These are phyloP conservation scores for Neofusicoccum sp. DNA, from an alignment of 2,329 filamentous ascomycete species.

Conservation along the genomic window DNA sequence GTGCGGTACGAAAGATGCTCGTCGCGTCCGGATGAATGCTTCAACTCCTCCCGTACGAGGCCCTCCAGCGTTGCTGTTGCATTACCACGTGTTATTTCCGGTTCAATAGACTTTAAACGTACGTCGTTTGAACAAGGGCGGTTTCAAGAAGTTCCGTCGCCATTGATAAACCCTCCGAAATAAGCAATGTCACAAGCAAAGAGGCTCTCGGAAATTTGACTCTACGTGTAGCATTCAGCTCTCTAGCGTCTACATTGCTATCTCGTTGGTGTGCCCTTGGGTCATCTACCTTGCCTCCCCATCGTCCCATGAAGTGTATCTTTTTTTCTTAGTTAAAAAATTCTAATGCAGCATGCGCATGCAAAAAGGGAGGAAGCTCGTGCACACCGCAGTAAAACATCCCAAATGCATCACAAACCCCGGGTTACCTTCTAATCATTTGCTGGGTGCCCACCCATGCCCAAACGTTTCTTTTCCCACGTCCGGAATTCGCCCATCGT, in stretches of 20 bases:
- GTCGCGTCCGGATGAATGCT: not conserved
- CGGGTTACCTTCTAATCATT: conserved; percentile 9
- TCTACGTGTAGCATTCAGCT: conserved; percentile 5
- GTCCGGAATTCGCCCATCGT: conserved; percentile 11
- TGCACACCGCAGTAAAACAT: conserved; percentile 10
- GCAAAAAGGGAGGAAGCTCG: conserved; percentile 12
- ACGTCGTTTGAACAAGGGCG: not conserved
- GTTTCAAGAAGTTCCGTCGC: not conserved
- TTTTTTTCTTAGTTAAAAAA: conserved; percentile 15
- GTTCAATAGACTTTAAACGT: not conserved
- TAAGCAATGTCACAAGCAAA: not conserved
- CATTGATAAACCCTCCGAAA: not conserved
- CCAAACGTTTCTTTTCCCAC: conserved; percentile 11
- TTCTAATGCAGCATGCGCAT: conserved; percentile 13
- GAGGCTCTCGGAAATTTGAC: not conserved
- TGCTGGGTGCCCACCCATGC: conserved; percentile 8
- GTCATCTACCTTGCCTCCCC: conserved; percentile 6
- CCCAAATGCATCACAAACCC: conserved; percentile 16
- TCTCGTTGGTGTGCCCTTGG: not conserved
- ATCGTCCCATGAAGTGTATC: not conserved
- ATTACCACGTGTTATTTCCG: not conserved
- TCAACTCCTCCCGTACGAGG: not conserved
- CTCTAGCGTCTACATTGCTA: conserved; percentile 10
- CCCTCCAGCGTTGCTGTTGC: not conserved
- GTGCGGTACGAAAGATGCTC: too few relatives aligned